Percentiles rank a stretch among this genome's conserved stretches.
Evolutionary conservation across 2,329 filamentous ascomycete genomes (phyloP).

Genomic region (Dissoconium aciculare): DNA sequence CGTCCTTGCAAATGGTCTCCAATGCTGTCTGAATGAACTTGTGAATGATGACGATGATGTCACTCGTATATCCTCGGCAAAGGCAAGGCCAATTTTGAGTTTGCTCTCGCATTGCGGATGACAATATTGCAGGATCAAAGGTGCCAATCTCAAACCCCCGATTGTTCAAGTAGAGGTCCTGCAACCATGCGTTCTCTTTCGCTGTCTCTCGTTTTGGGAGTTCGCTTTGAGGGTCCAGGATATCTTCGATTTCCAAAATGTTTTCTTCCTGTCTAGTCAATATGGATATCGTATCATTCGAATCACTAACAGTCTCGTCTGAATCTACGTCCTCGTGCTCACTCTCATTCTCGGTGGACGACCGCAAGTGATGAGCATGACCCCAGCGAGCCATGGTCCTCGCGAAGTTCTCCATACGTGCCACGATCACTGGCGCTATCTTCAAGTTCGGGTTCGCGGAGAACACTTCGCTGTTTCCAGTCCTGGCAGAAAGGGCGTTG

Average conservation of each 20-base stretch:
- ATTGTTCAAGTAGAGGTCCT: constrained; percentile 3
- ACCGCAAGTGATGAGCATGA: constrained; percentile 17
- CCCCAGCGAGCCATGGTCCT: constrained; percentile 16
- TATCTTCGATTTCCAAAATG: constrained; percentile 1
- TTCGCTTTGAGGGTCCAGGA: constrained; percentile 1
- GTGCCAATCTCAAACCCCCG: constrained; percentile 30
- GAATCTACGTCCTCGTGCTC: constrained; percentile 25
- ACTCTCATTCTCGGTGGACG: constrained; percentile 3
- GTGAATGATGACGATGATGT: constrained; percentile 39
- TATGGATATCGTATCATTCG: no score
- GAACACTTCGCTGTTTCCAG: constrained; percentile 25
- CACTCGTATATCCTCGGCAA: constrained; percentile 35
- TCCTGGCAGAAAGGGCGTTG: constrained; percentile 25
- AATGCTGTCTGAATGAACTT: constrained; percentile 36
- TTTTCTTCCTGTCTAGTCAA: constrained; percentile 5
- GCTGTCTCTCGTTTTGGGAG: neutral
- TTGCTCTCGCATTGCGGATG: constrained; percentile 29
- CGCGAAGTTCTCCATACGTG: constrained; percentile 17
- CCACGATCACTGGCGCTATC: constrained; percentile 23
- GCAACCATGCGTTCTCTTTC: constrained; percentile 5
- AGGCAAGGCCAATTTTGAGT: constrained; percentile 33
- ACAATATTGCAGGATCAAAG: constrained; percentile 29
- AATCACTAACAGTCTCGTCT: constrained; percentile 14
- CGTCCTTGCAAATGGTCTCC: constrained; percentile 30
- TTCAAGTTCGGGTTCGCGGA: constrained; percentile 19